Evolutionary conservation across 176 grass and related monocot genomes (phyloP), one percentile per base, ranked within the genome.

Genomic region (Tillandsia leiboldiana): DNA sequence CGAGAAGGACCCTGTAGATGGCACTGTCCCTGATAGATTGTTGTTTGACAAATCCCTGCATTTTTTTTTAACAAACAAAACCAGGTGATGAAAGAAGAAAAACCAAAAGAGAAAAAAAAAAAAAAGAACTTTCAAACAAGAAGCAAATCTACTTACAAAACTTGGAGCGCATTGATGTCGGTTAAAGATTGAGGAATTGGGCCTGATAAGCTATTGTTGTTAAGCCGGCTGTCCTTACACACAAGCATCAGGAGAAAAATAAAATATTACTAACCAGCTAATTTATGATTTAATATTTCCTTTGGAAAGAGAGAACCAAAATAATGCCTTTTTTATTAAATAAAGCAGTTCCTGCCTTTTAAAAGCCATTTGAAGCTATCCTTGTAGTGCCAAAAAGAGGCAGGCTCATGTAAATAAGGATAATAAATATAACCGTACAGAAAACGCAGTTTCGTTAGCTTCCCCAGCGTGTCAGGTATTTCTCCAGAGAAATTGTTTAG

Each of bases 41-140:
- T 91, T 91, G 71, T 50, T 91, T 14, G 89, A 91, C 65, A 91
- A 76, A 82, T 91, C 89, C 72, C 89, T 91, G 76, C 57, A 71
- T 27, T 64, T 73, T 61, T 49, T 20, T 69, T 69, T 49, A 77
- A 59, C 23, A 26, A 78, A 72, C 8, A 22, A 52, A 86, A 73
- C 7, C 20, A 61, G 8, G 13, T 18, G 9, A 61, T 28, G 14
- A 58, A 81, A 74, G 51, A 48, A 70, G n/a, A 72, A 70, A 10
- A 59, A 18, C 13, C 3, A 56, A 13, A 62, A 52, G 17, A 75
- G 3, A 52, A 20, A 20, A 20, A 24, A 24, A 24, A 24, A 17
- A 71, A 79, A 15, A 48, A 79, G 72, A 48, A 63, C 14, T 59
- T 17, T 61, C 33, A 61, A 15, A 23, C 10, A 61, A 61, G 8